Conservation (phyloP, 75 land plant species). For the Cupressus sempervirens region DNA sequence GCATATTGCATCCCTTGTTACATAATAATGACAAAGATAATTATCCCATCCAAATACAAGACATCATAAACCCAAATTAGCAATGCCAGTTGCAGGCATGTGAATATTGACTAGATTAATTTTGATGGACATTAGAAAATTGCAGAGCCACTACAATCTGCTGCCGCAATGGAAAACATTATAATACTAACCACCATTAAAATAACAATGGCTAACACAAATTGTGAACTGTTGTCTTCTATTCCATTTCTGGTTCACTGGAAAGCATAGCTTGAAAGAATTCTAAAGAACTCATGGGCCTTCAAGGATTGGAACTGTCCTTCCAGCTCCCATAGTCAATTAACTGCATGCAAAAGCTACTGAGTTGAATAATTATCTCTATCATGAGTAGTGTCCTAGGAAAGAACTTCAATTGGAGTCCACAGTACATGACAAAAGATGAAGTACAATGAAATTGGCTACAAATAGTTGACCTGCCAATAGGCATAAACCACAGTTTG, state of each 20-base stretch:
- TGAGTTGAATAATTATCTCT: neutral
- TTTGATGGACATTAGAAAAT: too few relatives aligned
- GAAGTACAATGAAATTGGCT: neutral
- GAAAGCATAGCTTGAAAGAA: neutral
- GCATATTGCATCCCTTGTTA: neutral
- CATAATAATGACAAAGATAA: too few relatives aligned
- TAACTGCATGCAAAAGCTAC: neutral
- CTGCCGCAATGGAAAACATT: neutral
- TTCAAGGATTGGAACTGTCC: neutral
- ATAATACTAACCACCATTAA: neutral
- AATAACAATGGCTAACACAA: too few relatives aligned
- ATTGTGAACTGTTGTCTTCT: neutral
- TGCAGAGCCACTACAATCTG: neutral
- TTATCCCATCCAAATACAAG: neutral
- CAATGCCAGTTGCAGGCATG: neutral
- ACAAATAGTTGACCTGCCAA: too few relatives aligned
- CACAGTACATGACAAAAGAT: neutral
- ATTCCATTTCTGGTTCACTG: neutral
- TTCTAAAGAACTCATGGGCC: neutral
- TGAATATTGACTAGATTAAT: neutral
- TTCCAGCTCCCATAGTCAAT: neutral
- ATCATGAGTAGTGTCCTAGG: neutral
- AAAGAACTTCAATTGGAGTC: neutral
- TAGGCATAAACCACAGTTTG: too few relatives aligned
- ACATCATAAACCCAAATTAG: neutral